Base-by-base conservation (phyloP, 306 rosid genomes). In the Coriaria nepalensis region DNA sequence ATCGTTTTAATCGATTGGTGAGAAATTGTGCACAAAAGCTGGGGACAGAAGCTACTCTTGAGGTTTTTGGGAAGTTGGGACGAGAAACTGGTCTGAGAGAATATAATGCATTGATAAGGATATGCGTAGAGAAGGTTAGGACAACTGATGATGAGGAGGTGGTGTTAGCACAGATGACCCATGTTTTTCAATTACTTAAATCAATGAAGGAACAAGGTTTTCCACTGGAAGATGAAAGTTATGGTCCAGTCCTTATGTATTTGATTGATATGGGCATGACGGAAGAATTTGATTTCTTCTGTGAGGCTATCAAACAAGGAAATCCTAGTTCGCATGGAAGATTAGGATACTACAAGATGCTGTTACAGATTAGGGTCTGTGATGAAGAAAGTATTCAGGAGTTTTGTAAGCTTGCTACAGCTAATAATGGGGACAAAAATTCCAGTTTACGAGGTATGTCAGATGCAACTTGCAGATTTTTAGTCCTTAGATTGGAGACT, bases 331-430 rank as follows among this genome's bases (percentile, higher is more conserved):
- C 73, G 10, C 13, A 35, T 64, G 35, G 76, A 14, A 77, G 72
- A 61, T 51, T 90, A 53, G 87, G 94, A 42, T 85, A 84, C 77
- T 85, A 84, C 43, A 92, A 84, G 71, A 81, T 90, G 95, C 47
- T 57, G 76, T 36, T 84, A 35, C 85, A 82, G 81, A 47, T 81
- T 61, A 75, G 62, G 59, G 68, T 78, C 38, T 45, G 79, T 13
- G 67, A 85, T 10, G 80, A 58, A 61, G 76, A 81, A 68, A 90
- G 73, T 70, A 73, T 90, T 66, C 80, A 44, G 45, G 81, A 59
- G 61, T 65, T 84, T 43, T 81, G 84, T 68, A 37, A 75, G 44
- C 57, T 50, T 57, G 63, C 76, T 57, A 63, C 61, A 35, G 61
- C 56, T 44, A 63, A 60, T 50, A 70, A 75, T 46, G 72, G 50